Conservation (phyloP, 2,329 filamentous ascomycete species). For the Ascochyta rabiei region DNA sequence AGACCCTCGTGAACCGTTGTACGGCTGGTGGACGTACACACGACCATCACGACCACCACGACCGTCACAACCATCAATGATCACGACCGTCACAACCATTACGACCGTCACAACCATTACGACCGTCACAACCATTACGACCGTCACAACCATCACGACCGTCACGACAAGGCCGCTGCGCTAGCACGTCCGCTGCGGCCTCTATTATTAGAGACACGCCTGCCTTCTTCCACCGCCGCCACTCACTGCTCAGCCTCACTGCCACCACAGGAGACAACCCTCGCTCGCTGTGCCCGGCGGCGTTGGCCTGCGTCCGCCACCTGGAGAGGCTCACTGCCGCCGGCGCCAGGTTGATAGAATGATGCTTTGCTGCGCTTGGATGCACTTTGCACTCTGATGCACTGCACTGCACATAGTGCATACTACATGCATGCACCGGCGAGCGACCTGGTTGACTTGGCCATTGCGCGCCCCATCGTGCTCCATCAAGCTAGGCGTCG, state of each 20-base stretch:
- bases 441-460: constrained; percentile 12
- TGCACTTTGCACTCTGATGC: neutral
- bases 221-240: constrained; percentile 25
- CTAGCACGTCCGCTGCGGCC: constrained; percentile 10
- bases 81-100: no score
- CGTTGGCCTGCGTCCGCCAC: constrained; percentile 10
- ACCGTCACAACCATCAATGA: no score
- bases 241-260: constrained; percentile 36
- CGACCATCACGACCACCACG: constrained; percentile 12
- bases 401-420: neutral
- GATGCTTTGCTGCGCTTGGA: constrained; percentile 6
- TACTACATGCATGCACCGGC: neutral
- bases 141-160: no score
- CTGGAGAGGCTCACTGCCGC: constrained; percentile 16
- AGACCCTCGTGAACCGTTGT: neutral
- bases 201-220: constrained; percentile 29
- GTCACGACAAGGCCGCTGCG: neutral
- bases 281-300: constrained; percentile 12
- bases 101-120: no score
- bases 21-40: neutral
- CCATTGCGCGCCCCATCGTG: constrained; percentile 11
- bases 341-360: neutral
- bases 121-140: no score
- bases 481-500: constrained; percentile 17
- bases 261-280: constrained; percentile 5